Evolutionary conservation across 768 basidiomycete species (phyloP).

Genomic region (Termitomyces sp.): DNA sequence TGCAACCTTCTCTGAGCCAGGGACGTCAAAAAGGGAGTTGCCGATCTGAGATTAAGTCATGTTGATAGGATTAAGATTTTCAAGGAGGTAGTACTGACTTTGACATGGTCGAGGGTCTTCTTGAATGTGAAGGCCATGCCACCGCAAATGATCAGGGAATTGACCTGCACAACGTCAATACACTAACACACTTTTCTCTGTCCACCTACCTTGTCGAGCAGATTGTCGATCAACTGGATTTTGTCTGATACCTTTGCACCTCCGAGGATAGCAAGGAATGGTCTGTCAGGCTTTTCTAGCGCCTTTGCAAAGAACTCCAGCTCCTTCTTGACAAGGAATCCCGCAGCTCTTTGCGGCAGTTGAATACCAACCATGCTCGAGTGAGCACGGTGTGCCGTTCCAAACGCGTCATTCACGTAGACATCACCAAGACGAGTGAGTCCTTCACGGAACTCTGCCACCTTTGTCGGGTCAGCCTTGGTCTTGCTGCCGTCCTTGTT

Average conservation of each 20-base stretch:
- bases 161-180: slow-evolving; percentile 49
- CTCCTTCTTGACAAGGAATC: slow-evolving; percentile 98
- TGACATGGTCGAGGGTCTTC: slow-evolving; percentile 79
- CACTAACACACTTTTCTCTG: background rate
- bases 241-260: slow-evolving; percentile 99
- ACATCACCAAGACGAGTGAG: slow-evolving; percentile 93
- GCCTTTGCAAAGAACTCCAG: slow-evolving; percentile 98
- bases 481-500: slow-evolving; percentile 92
- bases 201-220: slow-evolving; percentile 83
- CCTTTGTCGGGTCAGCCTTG: slow-evolving; percentile 82
- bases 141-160: slow-evolving; percentile 93
- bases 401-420: slow-evolving; percentile 98
- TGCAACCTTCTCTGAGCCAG: slow-evolving; percentile 82
- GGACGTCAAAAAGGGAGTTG: slow-evolving; percentile 86
- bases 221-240: slow-evolving; percentile 97
- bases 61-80: background rate
- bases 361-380: slow-evolving; percentile 98
- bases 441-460: slow-evolving; percentile 78
- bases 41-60: slow-evolving; percentile 60
- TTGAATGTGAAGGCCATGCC: slow-evolving; percentile 99
- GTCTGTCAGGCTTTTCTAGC: slow-evolving; percentile 87
- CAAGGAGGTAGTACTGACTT: slow-evolving; percentile 31
- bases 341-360: slow-evolving; percentile 86
- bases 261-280: slow-evolving; percentile 97
- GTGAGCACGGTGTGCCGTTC: slow-evolving; percentile 97